Evolutionary conservation across 768 basidiomycete species (phyloP).

Genomic region (Suillus spraguei): DNA sequence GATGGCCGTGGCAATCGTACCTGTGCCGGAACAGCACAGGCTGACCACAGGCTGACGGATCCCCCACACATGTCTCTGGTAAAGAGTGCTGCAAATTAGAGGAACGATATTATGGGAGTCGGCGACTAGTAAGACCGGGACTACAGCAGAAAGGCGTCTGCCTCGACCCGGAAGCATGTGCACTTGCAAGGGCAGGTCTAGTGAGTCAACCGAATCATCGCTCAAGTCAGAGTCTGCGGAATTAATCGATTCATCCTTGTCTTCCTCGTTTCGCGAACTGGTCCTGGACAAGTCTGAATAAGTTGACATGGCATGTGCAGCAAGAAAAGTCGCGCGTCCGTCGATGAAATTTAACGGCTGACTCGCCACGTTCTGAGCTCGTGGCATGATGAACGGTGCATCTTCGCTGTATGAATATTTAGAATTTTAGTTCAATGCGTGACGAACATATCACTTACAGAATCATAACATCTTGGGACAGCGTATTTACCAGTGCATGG

Average conservation of each 20-base stretch:
- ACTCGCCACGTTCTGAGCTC: neutral
- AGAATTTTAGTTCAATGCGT: neutral
- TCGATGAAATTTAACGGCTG: neutral
- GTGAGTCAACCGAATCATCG: neutral
- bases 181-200: neutral
- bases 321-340: neutral
- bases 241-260: neutral
- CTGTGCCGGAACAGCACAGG: neutral
- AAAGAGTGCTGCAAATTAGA: slow-evolving; percentile 7
- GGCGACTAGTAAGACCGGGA: slow-evolving; percentile 11
- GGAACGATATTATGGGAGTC: slow-evolving; percentile 7
- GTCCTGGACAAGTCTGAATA: neutral
- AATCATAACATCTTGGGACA: neutral
- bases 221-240: neutral
- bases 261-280: neutral
- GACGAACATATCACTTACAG: neutral
- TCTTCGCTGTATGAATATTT: neutral
- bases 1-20: neutral
- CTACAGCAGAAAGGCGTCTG: neutral
- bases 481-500: neutral
- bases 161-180: neutral
- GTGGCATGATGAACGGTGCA: neutral
- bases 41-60: slow-evolving; percentile 11
- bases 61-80: slow-evolving; percentile 11
- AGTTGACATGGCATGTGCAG: neutral